Evolutionary conservation across 345 rosid species (phyloP), one percentile per base, ranked within the genome.

Genomic region (Murraya koenigii): DNA sequence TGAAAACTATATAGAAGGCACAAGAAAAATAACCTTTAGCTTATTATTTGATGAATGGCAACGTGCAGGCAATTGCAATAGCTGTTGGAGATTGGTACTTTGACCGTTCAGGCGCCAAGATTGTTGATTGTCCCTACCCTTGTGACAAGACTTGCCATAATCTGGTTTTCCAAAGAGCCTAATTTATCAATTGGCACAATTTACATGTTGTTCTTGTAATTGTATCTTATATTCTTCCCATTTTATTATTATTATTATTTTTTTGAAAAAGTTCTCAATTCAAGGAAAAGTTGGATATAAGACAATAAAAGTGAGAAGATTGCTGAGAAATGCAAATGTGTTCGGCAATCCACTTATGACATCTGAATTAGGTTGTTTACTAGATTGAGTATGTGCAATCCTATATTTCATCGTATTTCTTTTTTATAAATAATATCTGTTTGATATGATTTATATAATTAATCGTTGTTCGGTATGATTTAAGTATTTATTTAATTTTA

Each of bases 71-170:
- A 9, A 86, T 94, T 20, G 98, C 99, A 3, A 82, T 88, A 67
- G 94, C 98, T 0, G 98, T 94, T 14, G 99, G 97, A 82, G 97
- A 94, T 78, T 96, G 99, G 99, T 96, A 89, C 77, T 96, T 94
- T 47, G 95, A 87, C 6, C 88, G 98, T 36, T 84, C 97, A 0
- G 79, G 75, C 3, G 87, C 86, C 23, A 91, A 88, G 90, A 78
- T 84, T 74, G 82, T 94, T 0, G 99, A 96, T 77, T 96, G 99
- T 44, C 86, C 99, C 0, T 90, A 94, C 70, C 99, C 98, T 2
- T 94, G 99, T 47, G 99, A 96, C 86, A 88, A 80, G 33, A 91
- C 90, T 71, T 96, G 99, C 85, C 98, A 96, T 88, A 92, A 94
- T 85, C 83, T 96, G 72, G 92, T 96, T 39, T 96, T 96, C 85